phyloP scores from a whole-genome alignment of 306 rosid species.

The Rosa lucieae region DNA sequence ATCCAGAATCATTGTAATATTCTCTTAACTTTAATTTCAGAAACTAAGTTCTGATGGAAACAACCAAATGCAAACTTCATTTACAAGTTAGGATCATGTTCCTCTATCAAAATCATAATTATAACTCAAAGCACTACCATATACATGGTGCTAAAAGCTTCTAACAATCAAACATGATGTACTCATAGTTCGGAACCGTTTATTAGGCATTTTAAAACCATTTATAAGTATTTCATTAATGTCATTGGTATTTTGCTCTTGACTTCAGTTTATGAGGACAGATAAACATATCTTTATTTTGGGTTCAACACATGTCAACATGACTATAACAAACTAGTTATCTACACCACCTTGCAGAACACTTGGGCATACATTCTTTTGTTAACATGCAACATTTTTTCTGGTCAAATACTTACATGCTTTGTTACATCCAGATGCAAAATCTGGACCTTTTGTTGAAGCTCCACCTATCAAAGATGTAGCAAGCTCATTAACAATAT shows the following conservation, averaged over 20 bases:
- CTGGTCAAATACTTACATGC: constrained; percentile 54
- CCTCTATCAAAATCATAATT: no score
- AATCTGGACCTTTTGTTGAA: constrained; percentile 59
- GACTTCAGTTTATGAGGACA: not conserved
- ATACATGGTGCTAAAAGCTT: not conserved
- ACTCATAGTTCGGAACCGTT: not conserved
- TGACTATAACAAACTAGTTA: not conserved
- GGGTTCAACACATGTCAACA: not conserved
- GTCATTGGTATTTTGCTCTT: not conserved
- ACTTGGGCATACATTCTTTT: not conserved
- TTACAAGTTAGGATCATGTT: not conserved
- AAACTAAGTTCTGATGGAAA: not conserved
- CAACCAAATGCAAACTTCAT: not conserved
- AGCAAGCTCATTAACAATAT: constrained; percentile 22
- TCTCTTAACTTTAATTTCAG: not conserved
- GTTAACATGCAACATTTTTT: not conserved
- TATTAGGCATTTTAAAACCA: no score
- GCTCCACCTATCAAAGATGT: constrained; percentile 58
- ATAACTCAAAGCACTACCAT: not conserved
- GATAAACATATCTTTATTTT: not conserved
- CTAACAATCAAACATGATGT: not conserved
- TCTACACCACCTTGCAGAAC: not conserved
- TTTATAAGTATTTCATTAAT: not conserved
- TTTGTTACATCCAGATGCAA: constrained; percentile 81
- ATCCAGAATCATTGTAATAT: not conserved